Evolutionary conservation across 306 rosid genomes (phyloP).

Genomic region (Cucumis melo): DNA sequence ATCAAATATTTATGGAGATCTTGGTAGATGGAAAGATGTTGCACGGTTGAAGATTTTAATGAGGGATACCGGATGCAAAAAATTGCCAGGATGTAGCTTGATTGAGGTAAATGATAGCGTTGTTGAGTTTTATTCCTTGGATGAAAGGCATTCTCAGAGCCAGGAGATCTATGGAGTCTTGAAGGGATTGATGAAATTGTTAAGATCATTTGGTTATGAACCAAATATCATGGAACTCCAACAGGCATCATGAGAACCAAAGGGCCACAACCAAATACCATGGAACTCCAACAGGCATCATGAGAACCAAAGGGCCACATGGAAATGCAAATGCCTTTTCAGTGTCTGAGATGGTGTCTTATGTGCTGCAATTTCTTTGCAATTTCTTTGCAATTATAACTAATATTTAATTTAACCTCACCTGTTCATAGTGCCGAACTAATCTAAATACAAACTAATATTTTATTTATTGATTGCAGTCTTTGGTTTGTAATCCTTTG

Average conservation of each 20-base stretch:
- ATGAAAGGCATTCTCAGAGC: too few relatives aligned
- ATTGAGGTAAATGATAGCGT: slow-evolving; percentile 26
- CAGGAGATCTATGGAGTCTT: slow-evolving; percentile 25
- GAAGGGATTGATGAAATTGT: slow-evolving; percentile 18
- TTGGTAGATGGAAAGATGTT: slow-evolving; percentile 63
- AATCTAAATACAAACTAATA: not conserved
- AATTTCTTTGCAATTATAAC: too few relatives aligned
- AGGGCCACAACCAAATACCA: not conserved
- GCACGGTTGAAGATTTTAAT: slow-evolving; percentile 54
- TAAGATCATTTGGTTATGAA: slow-evolving; percentile 18
- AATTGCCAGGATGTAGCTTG: slow-evolving; percentile 37
- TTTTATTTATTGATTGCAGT: not conserved
- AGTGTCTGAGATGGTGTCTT: not conserved
- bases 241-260: not conserved
- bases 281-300: slow-evolving; percentile 6
- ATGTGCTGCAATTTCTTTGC: too few relatives aligned
- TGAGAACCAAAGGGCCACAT: not conserved
- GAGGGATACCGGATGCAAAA: slow-evolving; percentile 48
- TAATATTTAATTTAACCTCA: not conserved
- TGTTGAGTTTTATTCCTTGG: slow-evolving; percentile 25
- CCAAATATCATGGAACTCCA: slow-evolving; percentile 7
- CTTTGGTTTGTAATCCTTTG: too few relatives aligned
- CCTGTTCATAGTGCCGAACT: not conserved
- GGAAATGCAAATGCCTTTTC: not conserved
- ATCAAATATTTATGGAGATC: slow-evolving; percentile 64